Percentiles rank a stretch among this genome's conserved stretches.
phyloP scores from a whole-genome alignment of 225 moss, liverwort and hornwort species.

The Polytrichum commune region DNA sequence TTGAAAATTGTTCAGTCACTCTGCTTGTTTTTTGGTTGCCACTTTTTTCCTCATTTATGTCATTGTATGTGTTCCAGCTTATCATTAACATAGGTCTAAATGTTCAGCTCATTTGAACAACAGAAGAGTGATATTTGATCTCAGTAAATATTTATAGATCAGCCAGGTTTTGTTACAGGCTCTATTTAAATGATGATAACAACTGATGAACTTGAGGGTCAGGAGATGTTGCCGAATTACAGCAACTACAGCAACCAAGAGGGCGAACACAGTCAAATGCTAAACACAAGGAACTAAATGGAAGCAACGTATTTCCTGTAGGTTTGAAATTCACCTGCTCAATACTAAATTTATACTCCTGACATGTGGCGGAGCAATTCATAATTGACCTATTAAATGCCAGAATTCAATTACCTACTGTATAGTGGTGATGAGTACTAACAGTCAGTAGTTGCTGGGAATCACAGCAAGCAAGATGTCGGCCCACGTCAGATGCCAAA shows the following conservation, averaged over 20 bases:
- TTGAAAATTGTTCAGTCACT: too few species aligned
- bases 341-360: background rate
- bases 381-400: background rate
- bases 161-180: too few species aligned
- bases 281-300: constrained; percentile 53
- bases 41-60: too few species aligned
- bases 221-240: constrained; percentile 12
- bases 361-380: too few species aligned
- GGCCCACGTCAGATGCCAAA: constrained; percentile 52
- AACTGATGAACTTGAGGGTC: constrained; percentile 30
- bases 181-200: background rate
- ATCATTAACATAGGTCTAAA: too few species aligned
- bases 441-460: constrained; percentile 16
- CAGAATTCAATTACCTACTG: background rate
- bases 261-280: constrained; percentile 54
- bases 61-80: too few species aligned
- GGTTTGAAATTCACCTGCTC: constrained; percentile 4
- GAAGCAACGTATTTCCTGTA: constrained; percentile 28
- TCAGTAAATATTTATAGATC: too few species aligned
- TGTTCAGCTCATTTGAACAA: background rate
- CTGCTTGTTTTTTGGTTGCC: too few species aligned
- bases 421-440: constrained; percentile 10
- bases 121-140: background rate
- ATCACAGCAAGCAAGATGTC: constrained; percentile 46
- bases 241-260: constrained; percentile 34